Base-by-base conservation (phyloP, 2,329 filamentous ascomycete species). In the Colletotrichum chrysophilum region DNA sequence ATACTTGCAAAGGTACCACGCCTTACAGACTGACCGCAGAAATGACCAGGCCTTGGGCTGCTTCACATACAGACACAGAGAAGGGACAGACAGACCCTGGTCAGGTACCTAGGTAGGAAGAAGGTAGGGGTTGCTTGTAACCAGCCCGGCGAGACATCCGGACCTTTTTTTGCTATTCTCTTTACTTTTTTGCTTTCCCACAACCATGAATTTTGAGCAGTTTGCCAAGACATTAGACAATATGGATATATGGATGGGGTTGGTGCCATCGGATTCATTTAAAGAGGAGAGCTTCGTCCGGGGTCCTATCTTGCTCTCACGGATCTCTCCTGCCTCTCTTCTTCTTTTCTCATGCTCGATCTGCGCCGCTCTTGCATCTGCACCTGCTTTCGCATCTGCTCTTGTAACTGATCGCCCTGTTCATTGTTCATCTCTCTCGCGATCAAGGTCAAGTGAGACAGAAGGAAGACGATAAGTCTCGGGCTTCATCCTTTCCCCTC, bases 211-310 rank as follows among this genome's bases (percentile, higher is more conserved):
- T 24, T 70, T 55, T 69, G 12, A 28, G 30, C 34, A 43, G 55
- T 34, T 64, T 71, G 72, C 72, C 72, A 75, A 75, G 73, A 64
- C 18, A 30, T 58, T 66, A 66, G 52, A 24, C 52, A 48, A 69
- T 32, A 36, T 67, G 48, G 43, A 56, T 55, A 24, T 48, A 24
- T 26, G 48, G 48, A 52, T 61, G 58, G 43, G 43, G n/a, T 48
- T 48, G 43, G n/a, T 70, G 38, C 13, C 38, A 28, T 34, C n/a
- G 61, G 32, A 65, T 58, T 34, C 56, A 58, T 72, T 66, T 75
- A 75, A 75, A 71, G 55, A 71, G 72, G 34, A 24, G 18, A 43
- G 61, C 48, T 38, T 30, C 36, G 64, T 61, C 52, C 68, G 21
- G 4, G 21, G 28, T 28, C n/a, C 7, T 65, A 26, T 18, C 26